Evolutionary conservation across 2,329 filamentous ascomycete genomes (phyloP), one percentile per base, ranked within the genome.

Genomic region (Drechslerella stenobrocha): DNA sequence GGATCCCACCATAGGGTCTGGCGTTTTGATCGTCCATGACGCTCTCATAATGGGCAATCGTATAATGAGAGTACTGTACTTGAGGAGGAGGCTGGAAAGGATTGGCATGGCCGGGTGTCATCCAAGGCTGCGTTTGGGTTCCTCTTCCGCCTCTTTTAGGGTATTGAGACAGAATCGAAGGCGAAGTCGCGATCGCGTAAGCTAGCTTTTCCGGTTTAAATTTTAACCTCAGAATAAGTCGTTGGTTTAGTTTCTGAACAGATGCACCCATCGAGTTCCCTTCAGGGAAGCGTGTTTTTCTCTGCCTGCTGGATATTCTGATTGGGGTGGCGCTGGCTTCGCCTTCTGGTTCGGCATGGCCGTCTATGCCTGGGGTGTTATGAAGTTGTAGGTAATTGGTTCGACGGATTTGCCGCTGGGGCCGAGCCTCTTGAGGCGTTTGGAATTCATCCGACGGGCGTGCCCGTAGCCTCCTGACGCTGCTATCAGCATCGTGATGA

Each of bases 1-100:
- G 80, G 52, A 98, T 95, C 1, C 93, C 93, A 24, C 93, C 93
- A 71, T 97, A 98, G 0, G 93, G 93, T 75, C 96, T 97, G 50
- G 69, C 60, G 50, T 71, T 66, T 70, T 76, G 71, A 45, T 73
- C 70, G 45, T 74, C 71, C 58, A 69, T 71, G 26, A 63, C 57
- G 8, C 40, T 61, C 30, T 61, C 56, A 20, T 69, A 69, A 11
- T 69, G 42, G 7, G 52, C 42, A 7, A 63, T 52, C 37, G 51
- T 63, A 28, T 69, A 69, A 20, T 69, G 53, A 6, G 63, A 67
- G 15, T 60, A 67, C 51, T 59, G 55, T 4, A 67, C 63, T 46
- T 59, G 63, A 30, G 63, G 63, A 18, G 40, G 55, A 20, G 63
- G 63, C 45, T 67, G 63, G 30, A 67, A 67, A 5, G 55, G 44